Evolutionary conservation across 768 basidiomycete species (phyloP), one percentile per base, ranked within the genome.

Genomic region (Mycena sanguinolenta): DNA sequence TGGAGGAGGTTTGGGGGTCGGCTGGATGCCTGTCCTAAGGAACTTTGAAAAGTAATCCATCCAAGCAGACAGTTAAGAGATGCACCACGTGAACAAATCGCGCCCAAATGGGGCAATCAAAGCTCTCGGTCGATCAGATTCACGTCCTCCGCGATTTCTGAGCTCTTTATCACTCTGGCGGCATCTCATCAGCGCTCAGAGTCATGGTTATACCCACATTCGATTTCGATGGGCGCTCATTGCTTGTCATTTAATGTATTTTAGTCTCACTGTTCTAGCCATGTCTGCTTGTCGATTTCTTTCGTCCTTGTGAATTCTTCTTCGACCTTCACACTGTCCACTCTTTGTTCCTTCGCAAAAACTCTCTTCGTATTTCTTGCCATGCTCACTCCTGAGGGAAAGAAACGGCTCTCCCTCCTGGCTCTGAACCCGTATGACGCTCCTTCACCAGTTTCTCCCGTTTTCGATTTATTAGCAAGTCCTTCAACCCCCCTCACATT

Each of bases 31-130:
- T 75, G 83, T 75, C 81, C 84, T 77, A 77, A 95, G 83, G 76
- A 95, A 95, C 77, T 93, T 94, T 61, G 93, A 92, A 77, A 96
- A 95, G 79, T 95, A 95, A 75, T 95, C 93, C 93, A 95, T 95
- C 69, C 60, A 32, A 34, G 13, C 19, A 2, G 28, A 7, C n/a
- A n/a, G n/a, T n/a, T n/a, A 12, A 46, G 44, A 39, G 39, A 17
- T 6, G 2, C 14, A 32, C 32, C 34, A 57, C 55, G 52, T 28
- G 52, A 53, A 53, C 25, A 34, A 30, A 34, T 34, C 32, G 4
- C 21, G 17, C 3, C 39, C n/a, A 55, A 55, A 55, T 10, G 54
- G 32, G 32, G 54, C 21, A 55, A 55, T 34, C 54, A 55, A 55
- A 34, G n/a, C n/a, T n/a, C n/a, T 25, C 36, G 36, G 36, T 7